phyloP scores from a whole-genome alignment of 306 rosid genomes.

The Comarum palustre region DNA sequence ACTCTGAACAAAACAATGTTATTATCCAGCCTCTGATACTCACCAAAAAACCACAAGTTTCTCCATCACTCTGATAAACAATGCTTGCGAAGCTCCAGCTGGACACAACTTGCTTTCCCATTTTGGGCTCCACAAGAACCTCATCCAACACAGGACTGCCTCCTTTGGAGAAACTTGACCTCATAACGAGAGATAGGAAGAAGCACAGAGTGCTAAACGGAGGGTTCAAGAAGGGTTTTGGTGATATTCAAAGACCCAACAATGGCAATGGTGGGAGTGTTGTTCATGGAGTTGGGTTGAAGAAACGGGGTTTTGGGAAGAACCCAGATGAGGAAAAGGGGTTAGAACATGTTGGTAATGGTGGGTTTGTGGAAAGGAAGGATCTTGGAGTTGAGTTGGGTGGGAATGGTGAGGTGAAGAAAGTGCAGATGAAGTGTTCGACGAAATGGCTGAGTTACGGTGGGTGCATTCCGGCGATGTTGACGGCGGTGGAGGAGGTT shows the following conservation, averaged over 20 bases:
- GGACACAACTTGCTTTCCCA: constrained; percentile 43
- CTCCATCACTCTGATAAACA: not conserved
- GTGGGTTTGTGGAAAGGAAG: constrained; percentile 20
- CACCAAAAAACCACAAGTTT: not conserved
- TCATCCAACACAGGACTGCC: constrained; percentile 31
- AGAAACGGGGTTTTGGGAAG: constrained; percentile 28
- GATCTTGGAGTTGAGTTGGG: constrained; percentile 13
- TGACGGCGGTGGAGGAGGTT: constrained; percentile 51
- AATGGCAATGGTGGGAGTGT: not conserved
- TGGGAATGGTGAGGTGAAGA: constrained; percentile 24
- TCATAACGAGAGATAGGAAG: constrained; percentile 25
- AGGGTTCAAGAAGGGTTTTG: constrained; percentile 23
- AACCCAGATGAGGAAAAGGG: constrained; percentile 29
- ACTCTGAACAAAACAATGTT: not conserved
- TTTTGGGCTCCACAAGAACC: constrained; percentile 30
- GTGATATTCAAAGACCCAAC: constrained; percentile 20
- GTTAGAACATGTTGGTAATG: constrained; percentile 4
- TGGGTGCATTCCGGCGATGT: constrained; percentile 59
- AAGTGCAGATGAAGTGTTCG: constrained; percentile 63
- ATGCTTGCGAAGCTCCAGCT: constrained; percentile 62
- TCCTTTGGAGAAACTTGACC: constrained; percentile 40
- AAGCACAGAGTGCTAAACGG: constrained; percentile 29
- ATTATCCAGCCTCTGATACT: not conserved
- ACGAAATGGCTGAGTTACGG: constrained; percentile 51
- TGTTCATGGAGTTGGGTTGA: constrained; percentile 28